Evolutionary conservation across 2,329 filamentous ascomycete genomes (phyloP).

Genomic region (Talaromyces sp.): DNA sequence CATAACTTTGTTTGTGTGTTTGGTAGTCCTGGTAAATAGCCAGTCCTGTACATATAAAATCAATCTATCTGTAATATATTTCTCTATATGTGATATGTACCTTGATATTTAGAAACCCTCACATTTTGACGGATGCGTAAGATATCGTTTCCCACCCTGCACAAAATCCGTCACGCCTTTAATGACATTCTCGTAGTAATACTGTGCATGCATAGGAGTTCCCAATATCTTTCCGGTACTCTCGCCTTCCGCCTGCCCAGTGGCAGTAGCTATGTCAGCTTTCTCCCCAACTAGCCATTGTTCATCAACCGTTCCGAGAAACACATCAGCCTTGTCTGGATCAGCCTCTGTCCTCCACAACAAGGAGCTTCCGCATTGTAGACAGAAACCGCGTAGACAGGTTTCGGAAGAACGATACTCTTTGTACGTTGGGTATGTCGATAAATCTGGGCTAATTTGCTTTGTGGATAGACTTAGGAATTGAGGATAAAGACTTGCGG

Average conservation of each 20-base stretch:
- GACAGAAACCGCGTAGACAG: not conserved
- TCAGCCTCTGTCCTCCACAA: not conserved
- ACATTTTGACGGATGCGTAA: not conserved
- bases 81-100: not conserved
- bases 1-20: constrained; percentile 16
- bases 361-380: not conserved
- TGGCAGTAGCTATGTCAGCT: not conserved
- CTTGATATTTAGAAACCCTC: not conserved
- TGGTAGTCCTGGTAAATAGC: constrained; percentile 16
- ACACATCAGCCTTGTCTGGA: not conserved
- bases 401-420: not conserved
- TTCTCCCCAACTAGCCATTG: not conserved
- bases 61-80: too few relatives aligned
- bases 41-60: not conserved
- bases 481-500: not conserved
- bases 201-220: not conserved
- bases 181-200: constrained; percentile 2
- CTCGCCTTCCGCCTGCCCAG: not conserved
- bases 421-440: not conserved
- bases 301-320: not conserved
- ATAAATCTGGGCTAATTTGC: not conserved
- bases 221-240: not conserved
- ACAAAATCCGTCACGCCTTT: not conserved
- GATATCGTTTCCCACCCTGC: constrained; percentile 1
- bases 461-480: not conserved